A percentile compares a stretch with the other conserved stretches of the same genome.
phyloP scores from a whole-genome alignment of 352 stramenopile genomes.

The Globisporangium paroecandrum region DNA sequence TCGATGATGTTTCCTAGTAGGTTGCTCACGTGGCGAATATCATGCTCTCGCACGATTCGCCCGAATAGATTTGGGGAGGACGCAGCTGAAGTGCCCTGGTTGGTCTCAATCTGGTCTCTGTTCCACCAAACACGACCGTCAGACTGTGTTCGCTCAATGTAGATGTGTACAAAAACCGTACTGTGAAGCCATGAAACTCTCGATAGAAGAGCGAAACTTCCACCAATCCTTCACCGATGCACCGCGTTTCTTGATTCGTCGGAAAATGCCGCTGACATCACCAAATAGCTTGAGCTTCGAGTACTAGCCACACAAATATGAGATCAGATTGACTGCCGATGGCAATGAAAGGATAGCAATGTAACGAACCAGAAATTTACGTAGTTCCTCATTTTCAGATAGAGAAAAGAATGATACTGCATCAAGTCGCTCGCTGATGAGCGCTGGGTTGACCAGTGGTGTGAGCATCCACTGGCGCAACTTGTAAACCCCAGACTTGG shows the following conservation, averaged over 20 bases:
- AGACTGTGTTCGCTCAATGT: neutral
- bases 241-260: constrained; percentile 57
- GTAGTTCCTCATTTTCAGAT: constrained; percentile 53
- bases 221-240: constrained; percentile 68
- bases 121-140: constrained; percentile 1
- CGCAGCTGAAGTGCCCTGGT: constrained; percentile 1
- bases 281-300: constrained; percentile 58
- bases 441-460: constrained; percentile 42
- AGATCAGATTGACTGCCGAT: neutral
- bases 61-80: constrained; percentile 33
- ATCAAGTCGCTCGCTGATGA: constrained; percentile 57
- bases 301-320: constrained; percentile 30
- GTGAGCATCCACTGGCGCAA: constrained; percentile 79
- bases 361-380: constrained; percentile 43
- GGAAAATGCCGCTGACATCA: constrained; percentile 62
- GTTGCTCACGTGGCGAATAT: constrained; percentile 60
- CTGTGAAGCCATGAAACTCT: constrained; percentile 57
- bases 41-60: constrained; percentile 31
- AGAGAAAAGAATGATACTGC: constrained; percentile 56
- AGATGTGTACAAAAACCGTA: constrained; percentile 23
- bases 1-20: constrained; percentile 83
- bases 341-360: neutral
- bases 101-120: constrained; percentile 28
- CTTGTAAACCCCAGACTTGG: constrained; percentile 53
- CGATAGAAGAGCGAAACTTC: constrained; percentile 51